phyloP scores from a whole-genome alignment of 2,329 filamentous ascomycete genomes.

The Colletotrichum chrysophilum region DNA sequence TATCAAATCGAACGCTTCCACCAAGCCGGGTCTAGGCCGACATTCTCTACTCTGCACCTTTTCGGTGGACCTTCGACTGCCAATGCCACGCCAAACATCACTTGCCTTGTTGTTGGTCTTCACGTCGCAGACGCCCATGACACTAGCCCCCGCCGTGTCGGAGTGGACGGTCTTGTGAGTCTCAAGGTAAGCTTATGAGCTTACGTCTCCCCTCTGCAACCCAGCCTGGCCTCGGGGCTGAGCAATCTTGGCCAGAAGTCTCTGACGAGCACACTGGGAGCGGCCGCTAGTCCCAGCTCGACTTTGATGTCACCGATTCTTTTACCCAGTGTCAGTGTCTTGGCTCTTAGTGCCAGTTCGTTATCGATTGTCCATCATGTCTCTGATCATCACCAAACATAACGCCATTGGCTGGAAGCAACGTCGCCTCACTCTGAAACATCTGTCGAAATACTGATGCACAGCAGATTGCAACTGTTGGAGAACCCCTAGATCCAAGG shows the following conservation, averaged over 20 bases:
- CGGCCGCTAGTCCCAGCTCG: not conserved
- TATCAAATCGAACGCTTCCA: not conserved
- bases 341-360: not conserved
- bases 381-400: not conserved
- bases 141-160: not conserved
- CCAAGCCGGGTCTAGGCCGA: not conserved
- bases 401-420: not conserved
- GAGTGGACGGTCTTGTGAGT: not conserved
- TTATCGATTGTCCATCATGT: not conserved
- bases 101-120: not conserved
- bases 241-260: constrained; percentile 6
- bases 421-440: not conserved
- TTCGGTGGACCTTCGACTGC: not conserved
- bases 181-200: constrained; percentile 19
- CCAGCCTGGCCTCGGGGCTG: not conserved
- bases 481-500: not conserved
- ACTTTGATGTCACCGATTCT: not conserved
- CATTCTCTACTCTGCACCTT: not conserved
- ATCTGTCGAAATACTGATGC: not conserved
- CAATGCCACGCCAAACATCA: not conserved
- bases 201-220: constrained; percentile 11
- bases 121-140: not conserved
- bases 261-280: constrained; percentile 3
- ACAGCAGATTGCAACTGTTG: not conserved
- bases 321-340: not conserved